Evolutionary conservation across 2,329 filamentous ascomycete genomes (phyloP), one percentile per base, ranked within the genome.

Genomic region (Nemania sp.): DNA sequence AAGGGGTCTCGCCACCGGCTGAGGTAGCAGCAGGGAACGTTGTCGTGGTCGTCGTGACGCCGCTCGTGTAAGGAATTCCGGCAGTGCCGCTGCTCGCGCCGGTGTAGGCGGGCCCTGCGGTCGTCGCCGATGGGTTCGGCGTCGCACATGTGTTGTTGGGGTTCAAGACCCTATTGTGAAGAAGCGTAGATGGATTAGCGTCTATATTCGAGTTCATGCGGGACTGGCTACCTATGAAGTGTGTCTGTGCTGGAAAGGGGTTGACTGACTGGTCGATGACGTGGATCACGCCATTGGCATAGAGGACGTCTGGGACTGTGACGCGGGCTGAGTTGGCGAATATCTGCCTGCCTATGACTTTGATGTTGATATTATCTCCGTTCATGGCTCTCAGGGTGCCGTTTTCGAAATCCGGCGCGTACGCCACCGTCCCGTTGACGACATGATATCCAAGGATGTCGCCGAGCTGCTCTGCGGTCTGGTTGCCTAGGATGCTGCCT

Each of bases 361-460:
- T 74, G 48, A 86, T 75, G 13, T 74, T 80, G 5, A 85, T 62
- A 46, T 76, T 75, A 12, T 79, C 78, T 35, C 84, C 81, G 63
- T 85, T 76, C 4, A 81, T 70, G 3, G 78, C 77, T 13, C 46
- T 50, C 43, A 72, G 42, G 5, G 68, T 73, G 0, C 64, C 57
- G 42, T 76, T 74, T 9, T 60, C 57, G 1, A 78, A 75, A 4
- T 68, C 64, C 5, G 63, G 71, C 50, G 79, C 82, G 74, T 88
- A 89, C 55, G 76, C 76, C 1, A 87, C 79, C 9, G 78, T 78
- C 47, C 80, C 81, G 47, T 79, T 78, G 46, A 90, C 74, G 53
- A 90, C 79, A 71, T 91, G 88, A 74, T 91, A 91, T 25, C 79
- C 75, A 35, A 90, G 78, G 52, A 90, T 80, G 29, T 72, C 72